Conservation (phyloP, 148 eudicot genomes). For the Nepenthes gracilis region DNA sequence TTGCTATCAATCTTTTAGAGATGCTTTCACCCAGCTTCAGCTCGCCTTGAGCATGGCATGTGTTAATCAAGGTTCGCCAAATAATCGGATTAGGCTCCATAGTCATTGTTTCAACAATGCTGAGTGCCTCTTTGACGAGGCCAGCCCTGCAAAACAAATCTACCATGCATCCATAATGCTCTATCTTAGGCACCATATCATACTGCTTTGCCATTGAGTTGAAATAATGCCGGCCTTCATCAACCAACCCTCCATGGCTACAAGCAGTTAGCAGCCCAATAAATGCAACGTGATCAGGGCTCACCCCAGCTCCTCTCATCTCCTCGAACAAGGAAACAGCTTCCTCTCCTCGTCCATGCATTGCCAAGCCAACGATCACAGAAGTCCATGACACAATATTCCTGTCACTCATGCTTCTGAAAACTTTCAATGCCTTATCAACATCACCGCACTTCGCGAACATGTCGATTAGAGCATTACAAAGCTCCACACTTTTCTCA, state of each 20-base stretch:
- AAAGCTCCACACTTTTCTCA: slow-evolving; percentile 33
- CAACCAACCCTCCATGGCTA: slow-evolving; percentile 62
- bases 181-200: slow-evolving; percentile 35
- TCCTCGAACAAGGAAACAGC: slow-evolving; percentile 53
- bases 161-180: slow-evolving; percentile 77
- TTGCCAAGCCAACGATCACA: slow-evolving; percentile 51
- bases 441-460: slow-evolving; percentile 67
- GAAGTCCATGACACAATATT: slow-evolving; percentile 60
- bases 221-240: slow-evolving; percentile 38
- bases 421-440: slow-evolving; percentile 39
- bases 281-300: slow-evolving; percentile 45
- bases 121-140: slow-evolving; percentile 40
- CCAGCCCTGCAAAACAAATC: slow-evolving; percentile 62
- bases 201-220: slow-evolving; percentile 28
- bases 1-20: slow-evolving; percentile 22
- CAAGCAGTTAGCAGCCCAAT: slow-evolving; percentile 64
- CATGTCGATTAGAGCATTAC: slow-evolving; percentile 55
- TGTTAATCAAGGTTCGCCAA: slow-evolving; percentile 41
- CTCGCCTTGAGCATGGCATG: slow-evolving; percentile 43
- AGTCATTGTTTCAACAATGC: slow-evolving; percentile 47
- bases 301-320: slow-evolving; percentile 28
- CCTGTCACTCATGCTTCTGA: slow-evolving; percentile 25
- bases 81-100: slow-evolving; percentile 54
- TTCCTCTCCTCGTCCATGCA: slow-evolving; percentile 53
- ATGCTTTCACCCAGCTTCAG: slow-evolving; percentile 40